Evolutionary conservation across 495 filamentous ascomycete species (phyloP).

Genomic region (Hypomontagnella monticulosa): DNA sequence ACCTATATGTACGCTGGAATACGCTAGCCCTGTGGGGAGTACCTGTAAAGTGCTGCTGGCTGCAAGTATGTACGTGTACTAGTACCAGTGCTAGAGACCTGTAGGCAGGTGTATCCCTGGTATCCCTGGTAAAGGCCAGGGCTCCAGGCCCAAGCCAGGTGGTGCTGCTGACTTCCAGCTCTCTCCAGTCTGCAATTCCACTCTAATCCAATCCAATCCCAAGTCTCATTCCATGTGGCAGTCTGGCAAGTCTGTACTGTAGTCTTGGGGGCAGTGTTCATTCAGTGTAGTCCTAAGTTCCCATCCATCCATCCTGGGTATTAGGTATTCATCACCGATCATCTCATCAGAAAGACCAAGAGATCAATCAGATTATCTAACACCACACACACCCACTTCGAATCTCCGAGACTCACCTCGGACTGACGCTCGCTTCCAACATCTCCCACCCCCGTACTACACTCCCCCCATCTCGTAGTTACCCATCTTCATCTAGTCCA

Average conservation of each 20-base stretch:
- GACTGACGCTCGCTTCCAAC: conserved; percentile 22
- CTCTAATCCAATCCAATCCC: neutral
- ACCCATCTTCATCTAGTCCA: conserved; percentile 12
- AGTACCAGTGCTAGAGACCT: neutral
- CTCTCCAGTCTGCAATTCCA: neutral
- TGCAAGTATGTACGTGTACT: neutral
- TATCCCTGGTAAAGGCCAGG: no score
- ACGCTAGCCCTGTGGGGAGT: conserved; percentile 25
- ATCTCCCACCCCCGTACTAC: conserved; percentile 3
- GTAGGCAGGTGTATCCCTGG: no score
- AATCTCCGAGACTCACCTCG: conserved; percentile 44
- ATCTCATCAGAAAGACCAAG: neutral
- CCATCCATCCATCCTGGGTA: neutral
- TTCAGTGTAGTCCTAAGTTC: neutral
- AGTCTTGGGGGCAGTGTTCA: no score
- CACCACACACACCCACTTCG: conserved; percentile 18
- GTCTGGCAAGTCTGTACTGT: no score
- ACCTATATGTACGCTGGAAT: conserved; percentile 13
- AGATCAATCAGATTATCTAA: conserved; percentile 34
- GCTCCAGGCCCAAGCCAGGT: no score
- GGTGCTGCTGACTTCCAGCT: no score
- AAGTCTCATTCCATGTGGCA: conserved; percentile 31
- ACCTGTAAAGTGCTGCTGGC: neutral
- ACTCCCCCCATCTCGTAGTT: neutral
- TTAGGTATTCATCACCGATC: neutral